Conservation (phyloP, 805 yeast genomes). For the Lipomyces chichibuensis region DNA sequence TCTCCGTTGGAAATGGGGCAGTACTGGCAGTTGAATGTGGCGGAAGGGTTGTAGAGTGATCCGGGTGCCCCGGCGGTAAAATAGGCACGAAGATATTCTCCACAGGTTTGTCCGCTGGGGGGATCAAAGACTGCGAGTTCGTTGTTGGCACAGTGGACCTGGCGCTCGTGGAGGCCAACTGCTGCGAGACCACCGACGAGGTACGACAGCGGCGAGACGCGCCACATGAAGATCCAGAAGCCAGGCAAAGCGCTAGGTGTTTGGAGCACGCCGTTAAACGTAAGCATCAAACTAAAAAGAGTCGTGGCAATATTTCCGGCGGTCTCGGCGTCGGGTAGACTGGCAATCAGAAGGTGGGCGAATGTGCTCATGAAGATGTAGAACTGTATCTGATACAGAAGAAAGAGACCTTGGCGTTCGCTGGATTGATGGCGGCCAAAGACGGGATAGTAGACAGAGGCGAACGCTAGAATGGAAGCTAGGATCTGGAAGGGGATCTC, state of each 20-base stretch:
- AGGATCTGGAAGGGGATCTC: constrained; percentile 64
- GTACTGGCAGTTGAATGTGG: constrained; percentile 38
- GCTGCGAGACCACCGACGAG: constrained; percentile 60
- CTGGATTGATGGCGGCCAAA: constrained; percentile 49
- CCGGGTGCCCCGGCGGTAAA: not conserved
- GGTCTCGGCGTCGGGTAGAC: constrained; percentile 66
- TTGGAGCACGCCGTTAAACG: constrained; percentile 73
- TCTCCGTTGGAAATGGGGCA: not conserved
- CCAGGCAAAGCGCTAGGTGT: constrained; percentile 64
- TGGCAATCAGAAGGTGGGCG: constrained; percentile 58
- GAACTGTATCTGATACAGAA: constrained; percentile 55
- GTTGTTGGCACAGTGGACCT: constrained; percentile 52
- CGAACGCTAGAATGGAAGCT: constrained; percentile 55
- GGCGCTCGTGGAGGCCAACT: constrained; percentile 53
- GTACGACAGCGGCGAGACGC: constrained; percentile 70
- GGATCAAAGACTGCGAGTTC: constrained; percentile 59
- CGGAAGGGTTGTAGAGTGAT: constrained; percentile 39
- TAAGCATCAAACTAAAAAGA: constrained; percentile 59
- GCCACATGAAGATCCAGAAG: constrained; percentile 84
- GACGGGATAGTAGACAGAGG: constrained; percentile 57
- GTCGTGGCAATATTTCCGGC: constrained; percentile 64
- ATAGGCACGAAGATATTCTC: constrained; percentile 46
- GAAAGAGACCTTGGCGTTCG: constrained; percentile 48
- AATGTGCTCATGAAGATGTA: constrained; percentile 56
- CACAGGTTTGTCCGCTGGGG: constrained; percentile 67